A percentile compares a stretch with the other conserved stretches of the same genome.
Conservation (phyloP, 2,329 filamentous ascomycete species). For the Penicillium digitatum region DNA sequence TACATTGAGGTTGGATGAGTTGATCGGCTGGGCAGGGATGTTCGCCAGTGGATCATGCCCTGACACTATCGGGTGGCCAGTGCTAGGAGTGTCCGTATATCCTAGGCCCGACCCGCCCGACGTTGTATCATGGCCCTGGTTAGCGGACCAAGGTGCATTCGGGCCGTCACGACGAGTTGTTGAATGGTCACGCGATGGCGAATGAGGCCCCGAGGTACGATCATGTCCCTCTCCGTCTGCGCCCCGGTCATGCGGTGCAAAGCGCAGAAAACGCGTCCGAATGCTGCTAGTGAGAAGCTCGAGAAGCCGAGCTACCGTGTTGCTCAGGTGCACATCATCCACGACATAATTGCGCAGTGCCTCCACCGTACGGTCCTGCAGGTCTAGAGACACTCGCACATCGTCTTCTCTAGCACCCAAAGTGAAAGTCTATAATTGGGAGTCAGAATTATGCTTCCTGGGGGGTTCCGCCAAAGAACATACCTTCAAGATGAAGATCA, state of each 20-base stretch:
- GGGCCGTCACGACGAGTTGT: constrained; percentile 26
- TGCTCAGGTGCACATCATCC: constrained; percentile 62
- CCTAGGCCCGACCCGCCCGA: constrained; percentile 20
- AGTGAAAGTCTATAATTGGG: constrained; percentile 51
- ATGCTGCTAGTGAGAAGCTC: constrained; percentile 57
- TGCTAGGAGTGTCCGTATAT: constrained; percentile 27
- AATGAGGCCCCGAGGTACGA: constrained; percentile 36
- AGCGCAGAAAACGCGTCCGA: constrained; percentile 55
- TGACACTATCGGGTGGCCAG: constrained; percentile 24
- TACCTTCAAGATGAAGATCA: constrained; percentile 62
- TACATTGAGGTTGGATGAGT: constrained; percentile 44
- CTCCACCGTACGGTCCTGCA: constrained; percentile 57
- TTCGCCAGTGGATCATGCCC: constrained; percentile 41
- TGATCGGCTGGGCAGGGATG: constrained; percentile 45
- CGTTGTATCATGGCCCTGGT: constrained; percentile 19
- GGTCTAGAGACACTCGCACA: constrained; percentile 54
- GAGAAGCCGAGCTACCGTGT: constrained; percentile 59
- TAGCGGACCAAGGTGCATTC: constrained; percentile 28
- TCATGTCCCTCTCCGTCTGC: constrained; percentile 38
- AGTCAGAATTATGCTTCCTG: not conserved
- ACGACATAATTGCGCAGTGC: constrained; percentile 59
- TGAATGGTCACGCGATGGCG: constrained; percentile 34
- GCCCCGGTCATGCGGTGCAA: constrained; percentile 51
- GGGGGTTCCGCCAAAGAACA: constrained; percentile 1
- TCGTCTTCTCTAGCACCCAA: constrained; percentile 61